Evolutionary conservation across 2,329 filamentous ascomycete species (phyloP), one percentile per base, ranked within the genome.

Genomic region (Cladophialophora immunda): DNA sequence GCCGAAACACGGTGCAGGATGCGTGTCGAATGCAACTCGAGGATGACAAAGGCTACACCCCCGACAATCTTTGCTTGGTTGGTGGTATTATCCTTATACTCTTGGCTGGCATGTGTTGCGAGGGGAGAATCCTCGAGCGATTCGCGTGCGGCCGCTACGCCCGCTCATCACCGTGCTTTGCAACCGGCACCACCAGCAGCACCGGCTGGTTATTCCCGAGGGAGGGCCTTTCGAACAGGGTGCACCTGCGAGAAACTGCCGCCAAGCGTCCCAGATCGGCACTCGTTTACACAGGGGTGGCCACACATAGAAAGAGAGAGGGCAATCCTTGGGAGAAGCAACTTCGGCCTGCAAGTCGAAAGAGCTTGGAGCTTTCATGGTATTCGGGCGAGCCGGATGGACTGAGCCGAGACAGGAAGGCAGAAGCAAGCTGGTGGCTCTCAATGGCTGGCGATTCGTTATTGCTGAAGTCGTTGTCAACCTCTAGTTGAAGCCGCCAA

Each of bases 111-210:
- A 17, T 15, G 6, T 11, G 36, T n/a, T 41, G 36, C 17, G 6
- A 34, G 32, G 32, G 32, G 32, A 34, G 32, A 11, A 8, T 34
- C 32, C 32, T 15, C 36, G 17, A 17, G 17, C 13, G 17, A 15
- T 58, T 29, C 4, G 29, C 38, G 54, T 56, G 56, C 56, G 56
- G 56, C 22, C 56, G 56, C 15, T 19, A 27, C 36, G 36, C 5
- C 56, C 56, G 55, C 55, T n/a, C 4, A 41, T 30, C 36, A 4
- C 45, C 45, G 8, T 50, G 22, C 19, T 25, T 25, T 25, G 22
- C 22, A 13, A 25, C 19, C 45, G 7, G n/a, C 5, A 4, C 5
- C n/a, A 41, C 17, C 17, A n/a, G 8, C 38, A n/a, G 36, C 17
- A 11, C 15, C 15, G 36, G 29, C 29, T 38, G 9, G 34, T 38